Evolutionary conservation across 345 rosid genomes (phyloP).

Genomic region (Pistacia atlantica): DNA sequence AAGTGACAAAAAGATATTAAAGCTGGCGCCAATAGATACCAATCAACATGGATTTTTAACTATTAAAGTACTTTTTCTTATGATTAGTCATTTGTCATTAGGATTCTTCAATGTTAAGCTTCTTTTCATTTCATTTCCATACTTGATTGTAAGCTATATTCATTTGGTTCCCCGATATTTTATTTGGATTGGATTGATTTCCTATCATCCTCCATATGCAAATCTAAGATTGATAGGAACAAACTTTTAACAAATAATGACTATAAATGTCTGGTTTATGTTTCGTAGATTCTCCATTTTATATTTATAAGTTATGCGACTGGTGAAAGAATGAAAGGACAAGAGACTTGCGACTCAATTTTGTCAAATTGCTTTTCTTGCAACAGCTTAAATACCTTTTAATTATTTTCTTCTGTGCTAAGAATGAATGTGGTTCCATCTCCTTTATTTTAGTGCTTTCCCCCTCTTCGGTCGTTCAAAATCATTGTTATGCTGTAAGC

Average conservation of each 20-base stretch:
- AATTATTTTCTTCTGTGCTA: not conserved
- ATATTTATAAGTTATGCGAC: too few species aligned
- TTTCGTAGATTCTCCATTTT: not conserved
- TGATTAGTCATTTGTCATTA: conserved; percentile 44
- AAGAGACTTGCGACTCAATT: conserved; percentile 3
- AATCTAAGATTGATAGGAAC: conserved; percentile 1
- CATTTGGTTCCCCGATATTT: conserved; percentile 16
- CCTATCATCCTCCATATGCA: not conserved
- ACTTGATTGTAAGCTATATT: conserved; percentile 16
- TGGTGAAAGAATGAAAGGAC: not conserved
- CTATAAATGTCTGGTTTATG: conserved; percentile 3
- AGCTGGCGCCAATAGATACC: conserved; percentile 20
- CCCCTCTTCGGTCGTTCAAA: too few species aligned
- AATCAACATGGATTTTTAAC: conserved; percentile 16
- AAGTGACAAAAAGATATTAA: conserved; percentile 26
- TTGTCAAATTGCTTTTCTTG: not conserved
- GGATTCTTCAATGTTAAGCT: conserved; percentile 45
- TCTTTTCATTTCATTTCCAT: conserved; percentile 17
- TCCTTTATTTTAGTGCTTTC: not conserved
- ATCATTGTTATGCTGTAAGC: too few species aligned
- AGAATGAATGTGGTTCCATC: not conserved
- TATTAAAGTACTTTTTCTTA: conserved; percentile 26
- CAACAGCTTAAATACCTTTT: not conserved
- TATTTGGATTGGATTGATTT: not conserved
- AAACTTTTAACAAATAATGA: conserved; percentile 5